Evolutionary conservation across 2,329 filamentous ascomycete species (phyloP), one percentile per base, ranked within the genome.

Genomic region (Colletotrichum godetiae): DNA sequence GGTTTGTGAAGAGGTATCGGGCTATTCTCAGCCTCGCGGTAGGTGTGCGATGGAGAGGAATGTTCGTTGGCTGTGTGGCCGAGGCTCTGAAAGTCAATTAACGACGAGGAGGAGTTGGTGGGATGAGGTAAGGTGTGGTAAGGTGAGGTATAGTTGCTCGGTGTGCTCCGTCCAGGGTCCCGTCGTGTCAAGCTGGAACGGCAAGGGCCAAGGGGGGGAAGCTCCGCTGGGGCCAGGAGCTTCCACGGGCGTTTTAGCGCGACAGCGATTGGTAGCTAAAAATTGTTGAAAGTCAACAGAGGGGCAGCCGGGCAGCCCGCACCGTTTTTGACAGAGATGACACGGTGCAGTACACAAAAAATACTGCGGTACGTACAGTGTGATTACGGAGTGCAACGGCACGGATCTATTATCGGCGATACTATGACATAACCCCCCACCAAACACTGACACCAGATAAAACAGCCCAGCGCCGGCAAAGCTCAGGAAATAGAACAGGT

Each of bases 271-370:
- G 73, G 73, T 55, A 75, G 71, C 71, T 66, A 70, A 71, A 75
- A 75, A 73, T 60, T 68, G 71, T 74, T 74, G 64, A 68, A 75
- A 75, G 74, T 75, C 74, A 75, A 75, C 72, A 75, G 74, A 75
- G 74, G 74, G 74, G 74, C 68, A 75, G 65, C 60, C 22, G 46
- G 22, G 64, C 65, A 66, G 29, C 35, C 71, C 71, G 57, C 55
- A 71, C 67, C 19, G 62, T 65, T 7, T 5, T 12, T 6, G 2
- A 0, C 0, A 1, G 1, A 8, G 1, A 2, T 12, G 7, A 12
- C 58, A 75, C 73, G 58, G 73, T 68, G 24, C 6, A 60, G 15
- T 24, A 12, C 8, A 5, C 10, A 8, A 7, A 10, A 8, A 1
- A 7, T 13, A 4, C 0, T 3, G 42, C 15, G 2, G 1, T 0